Evolutionary conservation across 2,329 filamentous ascomycete species (phyloP).

Genomic region (Neocatenulostroma microsporum): DNA sequence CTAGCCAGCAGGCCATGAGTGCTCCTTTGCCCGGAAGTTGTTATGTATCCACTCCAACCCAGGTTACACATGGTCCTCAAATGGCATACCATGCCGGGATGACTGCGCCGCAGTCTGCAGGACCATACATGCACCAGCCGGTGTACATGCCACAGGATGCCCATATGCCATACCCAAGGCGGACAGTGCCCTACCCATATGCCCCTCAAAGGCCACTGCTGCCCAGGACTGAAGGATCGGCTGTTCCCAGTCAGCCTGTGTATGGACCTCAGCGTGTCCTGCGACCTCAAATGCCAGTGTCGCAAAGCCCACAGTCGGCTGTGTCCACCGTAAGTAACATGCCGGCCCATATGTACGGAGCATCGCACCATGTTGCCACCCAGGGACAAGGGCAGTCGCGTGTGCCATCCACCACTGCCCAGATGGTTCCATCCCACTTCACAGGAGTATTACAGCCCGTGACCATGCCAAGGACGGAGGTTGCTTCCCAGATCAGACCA

Average conservation of each 20-base stretch:
- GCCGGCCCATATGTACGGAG: not conserved
- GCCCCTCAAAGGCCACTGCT: conserved; percentile 19
- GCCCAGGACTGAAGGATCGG: conserved; percentile 14
- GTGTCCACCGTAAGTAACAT: conserved; percentile 14
- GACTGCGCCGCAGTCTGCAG: not conserved
- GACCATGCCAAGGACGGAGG: not conserved
- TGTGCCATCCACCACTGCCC: conserved; percentile 1
- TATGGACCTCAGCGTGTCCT: conserved; percentile 6
- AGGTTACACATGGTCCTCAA: not conserved
- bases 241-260: conserved; percentile 9
- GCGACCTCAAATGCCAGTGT: conserved; percentile 9
- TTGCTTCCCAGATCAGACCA: conserved; percentile 2
- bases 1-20: conserved; percentile 7
- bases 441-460: too few relatives aligned
- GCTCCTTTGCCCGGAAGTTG: conserved; percentile 1
- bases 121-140: conserved; percentile 1
- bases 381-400: not conserved
- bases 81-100: not conserved
- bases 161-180: conserved; percentile 9
- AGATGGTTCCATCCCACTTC: too few relatives aligned
- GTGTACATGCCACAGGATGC: conserved; percentile 4
- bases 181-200: too few relatives aligned
- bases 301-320: conserved; percentile 6
- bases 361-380: too few relatives aligned
- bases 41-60: not conserved